Evolutionary conservation across 257 asterid species (phyloP), one percentile per base, ranked within the genome.

Genomic region (Primulina huaijiensis): DNA sequence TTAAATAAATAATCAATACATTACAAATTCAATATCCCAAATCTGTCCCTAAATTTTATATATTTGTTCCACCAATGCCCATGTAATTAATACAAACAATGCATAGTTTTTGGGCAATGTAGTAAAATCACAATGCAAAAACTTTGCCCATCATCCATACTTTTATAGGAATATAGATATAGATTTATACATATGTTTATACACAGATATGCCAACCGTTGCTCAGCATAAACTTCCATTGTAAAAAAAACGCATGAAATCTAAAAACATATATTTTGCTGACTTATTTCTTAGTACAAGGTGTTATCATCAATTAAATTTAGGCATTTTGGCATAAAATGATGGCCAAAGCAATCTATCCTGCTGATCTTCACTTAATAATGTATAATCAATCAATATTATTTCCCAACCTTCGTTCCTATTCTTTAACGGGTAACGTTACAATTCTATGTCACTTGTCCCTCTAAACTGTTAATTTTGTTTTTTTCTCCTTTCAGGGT

Each of bases 401-500:
- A 9, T 43, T 50, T 72, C 67, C 35, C 27, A 5, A 37, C 67
- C 59, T 68, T 21, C 35, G n/a, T 57, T 37, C 4, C 38, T 30
- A 66, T 70, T 67, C 59, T 60, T 23, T 62, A 34, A 34, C 16
- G 27, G 20, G 9, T 19, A 50, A 20, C 20, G 4, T 60, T 63
- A 23, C 38, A 31, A 63, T 56, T 6, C 2, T 35, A 65, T 65
- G 20, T 16, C 7, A 50, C 19, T 50, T 50, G 56, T 50, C 8
- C 56, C 56, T 50, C 20, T 50, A 50, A 8, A 16, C 56, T 16
- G 16, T 5, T 40, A 21, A 67, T 67, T n/a, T 25, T 63, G 30
- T 62, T 67, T 70, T 75, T 63, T 34, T 30, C 63, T 63, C 60
- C 55, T 31, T 19, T 60, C 79, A 94, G 99, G 97, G 95, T 77